A percentile compares a stretch with the other conserved stretches of the same genome.
These are phyloP conservation scores for Oryza coarctata DNA, from an alignment of 176 grass and related monocot species.

Conservation along the genomic window DNA sequence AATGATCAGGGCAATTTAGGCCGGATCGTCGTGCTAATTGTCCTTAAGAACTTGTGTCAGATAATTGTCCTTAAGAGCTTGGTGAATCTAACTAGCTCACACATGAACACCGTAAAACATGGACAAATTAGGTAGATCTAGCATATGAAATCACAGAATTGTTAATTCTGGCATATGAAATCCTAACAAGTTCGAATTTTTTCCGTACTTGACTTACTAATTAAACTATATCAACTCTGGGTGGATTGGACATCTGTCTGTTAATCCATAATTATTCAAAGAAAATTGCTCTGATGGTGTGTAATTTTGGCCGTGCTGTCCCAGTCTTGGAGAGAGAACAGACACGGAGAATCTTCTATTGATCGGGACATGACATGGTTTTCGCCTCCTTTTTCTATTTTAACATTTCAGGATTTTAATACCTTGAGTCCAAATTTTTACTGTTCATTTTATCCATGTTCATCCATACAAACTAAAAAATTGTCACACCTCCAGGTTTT, in stretches of 20 bases:
- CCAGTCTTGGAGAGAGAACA: conserved; percentile 14
- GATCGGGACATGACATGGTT: conserved; percentile 28
- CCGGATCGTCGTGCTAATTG: not conserved
- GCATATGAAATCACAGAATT: not conserved
- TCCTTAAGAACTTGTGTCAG: not conserved
- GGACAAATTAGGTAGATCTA: conserved; percentile 24
- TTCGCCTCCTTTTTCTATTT: not conserved
- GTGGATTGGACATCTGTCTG: conserved; percentile 31
- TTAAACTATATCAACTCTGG: conserved; percentile 12
- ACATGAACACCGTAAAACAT: conserved; percentile 4
- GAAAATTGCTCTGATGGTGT: conserved; percentile 24
- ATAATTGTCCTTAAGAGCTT: not conserved
- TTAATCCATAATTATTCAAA: conserved; percentile 34
- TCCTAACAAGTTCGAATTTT: conserved; percentile 25
- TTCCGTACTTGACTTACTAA: conserved; percentile 5
- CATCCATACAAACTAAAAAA: not conserved
- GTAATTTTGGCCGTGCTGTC: conserved; percentile 28
- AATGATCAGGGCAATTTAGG: conserved; percentile 11
- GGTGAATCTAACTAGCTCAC: not conserved
- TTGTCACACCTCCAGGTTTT: not conserved
- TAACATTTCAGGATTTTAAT: conserved; percentile 4
- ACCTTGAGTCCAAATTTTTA: conserved; percentile 5
- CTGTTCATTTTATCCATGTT: not conserved
- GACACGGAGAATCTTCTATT: conserved; percentile 46
- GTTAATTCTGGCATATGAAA: conserved; percentile 24